Evolutionary conservation across 495 filamentous ascomycete genomes (phyloP).

Genomic region (Podospora pseudoanserina): DNA sequence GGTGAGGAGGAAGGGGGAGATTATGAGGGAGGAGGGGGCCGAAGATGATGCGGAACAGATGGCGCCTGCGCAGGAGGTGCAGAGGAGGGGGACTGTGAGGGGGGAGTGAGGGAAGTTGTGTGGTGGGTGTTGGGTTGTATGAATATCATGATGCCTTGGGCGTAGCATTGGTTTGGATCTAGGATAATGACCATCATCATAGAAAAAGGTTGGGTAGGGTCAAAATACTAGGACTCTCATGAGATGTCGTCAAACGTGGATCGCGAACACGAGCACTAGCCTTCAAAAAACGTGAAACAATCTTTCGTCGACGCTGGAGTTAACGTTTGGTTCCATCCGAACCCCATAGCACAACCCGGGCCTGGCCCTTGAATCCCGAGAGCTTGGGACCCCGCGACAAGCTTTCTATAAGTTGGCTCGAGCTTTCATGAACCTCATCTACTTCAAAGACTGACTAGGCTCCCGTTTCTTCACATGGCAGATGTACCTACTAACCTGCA

Average conservation of each 20-base stretch:
- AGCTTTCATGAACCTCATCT: background rate
- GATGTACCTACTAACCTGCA: background rate
- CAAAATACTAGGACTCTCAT: background rate
- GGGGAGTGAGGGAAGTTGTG: background rate
- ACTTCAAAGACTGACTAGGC: background rate
- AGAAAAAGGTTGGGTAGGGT: background rate
- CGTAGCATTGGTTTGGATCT: too few species aligned
- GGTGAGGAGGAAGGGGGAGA: constrained; percentile 47
- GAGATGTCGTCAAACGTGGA: background rate
- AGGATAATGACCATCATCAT: background rate
- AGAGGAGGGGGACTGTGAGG: background rate
- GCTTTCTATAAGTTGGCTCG: background rate
- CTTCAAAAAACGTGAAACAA: background rate
- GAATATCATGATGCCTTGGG: too few species aligned
- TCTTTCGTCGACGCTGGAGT: background rate
- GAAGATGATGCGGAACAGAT: constrained; percentile 13
- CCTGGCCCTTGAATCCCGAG: background rate
- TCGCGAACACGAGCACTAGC: background rate
- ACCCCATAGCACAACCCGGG: background rate
- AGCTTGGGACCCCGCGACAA: background rate
- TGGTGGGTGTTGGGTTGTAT: too few species aligned
- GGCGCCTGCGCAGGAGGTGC: constrained; percentile 24
- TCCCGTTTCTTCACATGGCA: background rate
- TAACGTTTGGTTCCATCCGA: background rate
- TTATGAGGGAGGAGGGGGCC: constrained; percentile 39